phyloP scores from a whole-genome alignment of 805 yeast genomes.

The Yamadazyma philogaea region DNA sequence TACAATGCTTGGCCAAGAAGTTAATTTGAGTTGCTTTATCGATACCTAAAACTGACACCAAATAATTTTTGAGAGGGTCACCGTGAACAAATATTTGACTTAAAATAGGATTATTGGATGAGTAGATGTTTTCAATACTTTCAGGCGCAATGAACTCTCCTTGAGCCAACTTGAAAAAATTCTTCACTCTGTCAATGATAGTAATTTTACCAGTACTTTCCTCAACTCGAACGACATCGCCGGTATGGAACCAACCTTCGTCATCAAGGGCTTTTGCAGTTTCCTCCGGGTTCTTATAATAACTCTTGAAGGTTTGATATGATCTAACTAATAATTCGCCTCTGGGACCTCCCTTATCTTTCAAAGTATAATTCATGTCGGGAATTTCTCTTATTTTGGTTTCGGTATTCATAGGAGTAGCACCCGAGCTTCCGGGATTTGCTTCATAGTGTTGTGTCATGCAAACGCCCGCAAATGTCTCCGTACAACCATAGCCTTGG shows the following conservation, averaged over 20 bases:
- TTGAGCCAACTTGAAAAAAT: conserved; percentile 45
- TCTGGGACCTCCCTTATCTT: conserved; percentile 29
- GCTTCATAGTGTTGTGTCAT: conserved; percentile 42
- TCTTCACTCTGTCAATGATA: conserved; percentile 49
- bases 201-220: conserved; percentile 27
- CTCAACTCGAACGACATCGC: conserved; percentile 42
- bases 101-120: conserved; percentile 27
- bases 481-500: conserved; percentile 79
- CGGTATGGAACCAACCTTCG: conserved; percentile 58
- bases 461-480: conserved; percentile 56
- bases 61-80: conserved; percentile 24
- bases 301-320: conserved; percentile 51
- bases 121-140: conserved; percentile 34
- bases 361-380: conserved; percentile 49
- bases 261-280: conserved; percentile 42
- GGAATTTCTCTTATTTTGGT: conserved; percentile 60
- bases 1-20: conserved; percentile 18
- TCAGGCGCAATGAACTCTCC: conserved; percentile 45
- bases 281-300: conserved; percentile 48
- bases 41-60: conserved; percentile 31
- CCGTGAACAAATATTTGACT: conserved; percentile 34
- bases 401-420: conserved; percentile 52
- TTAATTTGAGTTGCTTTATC: conserved; percentile 19
- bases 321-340: conserved; percentile 62
- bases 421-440: conserved; percentile 44